phyloP scores from a whole-genome alignment of 2,329 filamentous ascomycete species.

The Pyrenophora teres region DNA sequence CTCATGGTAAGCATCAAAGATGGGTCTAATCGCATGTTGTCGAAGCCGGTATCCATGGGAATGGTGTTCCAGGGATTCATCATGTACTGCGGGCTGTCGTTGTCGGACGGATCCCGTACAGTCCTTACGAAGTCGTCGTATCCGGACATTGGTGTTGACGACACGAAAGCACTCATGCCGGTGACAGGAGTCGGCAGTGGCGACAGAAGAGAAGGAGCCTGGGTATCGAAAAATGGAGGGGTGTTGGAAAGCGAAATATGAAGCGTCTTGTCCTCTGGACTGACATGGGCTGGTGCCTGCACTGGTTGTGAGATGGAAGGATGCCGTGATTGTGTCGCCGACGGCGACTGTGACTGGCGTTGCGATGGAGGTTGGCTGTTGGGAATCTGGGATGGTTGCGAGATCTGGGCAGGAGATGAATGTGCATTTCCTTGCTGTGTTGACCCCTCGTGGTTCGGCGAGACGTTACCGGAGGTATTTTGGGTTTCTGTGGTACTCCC shows the following conservation, averaged over 20 bases:
- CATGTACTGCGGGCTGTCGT: constrained; percentile 53
- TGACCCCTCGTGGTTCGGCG: constrained; percentile 38
- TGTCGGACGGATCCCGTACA: constrained; percentile 49
- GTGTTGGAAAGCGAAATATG: constrained; percentile 35
- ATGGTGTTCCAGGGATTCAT: constrained; percentile 55
- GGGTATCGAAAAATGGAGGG: constrained; percentile 49
- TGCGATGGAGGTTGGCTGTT: constrained; percentile 26
- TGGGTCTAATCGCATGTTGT: constrained; percentile 52
- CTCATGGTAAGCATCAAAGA: constrained; percentile 53
- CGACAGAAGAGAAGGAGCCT: constrained; percentile 42
- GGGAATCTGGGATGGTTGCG: constrained; percentile 19
- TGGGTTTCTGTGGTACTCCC: constrained; percentile 39
- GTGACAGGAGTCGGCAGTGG: constrained; percentile 46
- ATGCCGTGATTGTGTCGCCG: constrained; percentile 38
- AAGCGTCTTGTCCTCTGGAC: constrained; percentile 41
- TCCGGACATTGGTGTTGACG: constrained; percentile 53
- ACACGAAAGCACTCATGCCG: constrained; percentile 48
- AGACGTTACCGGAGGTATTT: constrained; percentile 40
- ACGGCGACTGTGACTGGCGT: constrained; percentile 41
- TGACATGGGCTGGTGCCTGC: constrained; percentile 36
- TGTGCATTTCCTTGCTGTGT: constrained; percentile 30
- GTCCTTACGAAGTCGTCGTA: constrained; percentile 53
- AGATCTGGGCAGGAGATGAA: constrained; percentile 27
- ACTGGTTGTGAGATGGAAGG: constrained; percentile 40
- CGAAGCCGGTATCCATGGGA: constrained; percentile 52